phyloP scores from a whole-genome alignment of 139 green algal species.

The Limnomonas spitsbergensis region DNA sequence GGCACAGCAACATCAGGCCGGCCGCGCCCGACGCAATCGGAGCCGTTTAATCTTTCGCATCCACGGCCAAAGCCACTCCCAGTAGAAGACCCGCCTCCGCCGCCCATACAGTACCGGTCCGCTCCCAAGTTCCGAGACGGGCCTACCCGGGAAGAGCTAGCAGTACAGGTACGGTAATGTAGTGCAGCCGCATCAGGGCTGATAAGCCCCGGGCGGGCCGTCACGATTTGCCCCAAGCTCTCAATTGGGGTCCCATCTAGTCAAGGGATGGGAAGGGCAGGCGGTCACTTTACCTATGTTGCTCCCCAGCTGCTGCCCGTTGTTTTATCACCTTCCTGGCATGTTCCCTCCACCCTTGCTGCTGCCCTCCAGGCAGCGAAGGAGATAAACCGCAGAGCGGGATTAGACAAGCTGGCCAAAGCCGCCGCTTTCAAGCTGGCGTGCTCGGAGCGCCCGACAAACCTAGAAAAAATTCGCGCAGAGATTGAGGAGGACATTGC shows the following conservation, averaged over 20 bases:
- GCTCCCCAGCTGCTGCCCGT: too few relatives aligned
- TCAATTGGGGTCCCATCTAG: too few relatives aligned
- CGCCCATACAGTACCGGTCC: slow-evolving; percentile 27
- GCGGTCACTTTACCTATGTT: too few relatives aligned
- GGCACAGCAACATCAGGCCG: not conserved
- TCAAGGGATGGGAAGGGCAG: too few relatives aligned
- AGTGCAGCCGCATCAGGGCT: not conserved
- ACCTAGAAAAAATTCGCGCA: slow-evolving; percentile 50
- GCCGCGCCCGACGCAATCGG: slow-evolving; percentile 28
- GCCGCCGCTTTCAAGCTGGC: slow-evolving; percentile 56
- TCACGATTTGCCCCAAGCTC: too few relatives aligned
- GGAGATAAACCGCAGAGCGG: slow-evolving; percentile 37
- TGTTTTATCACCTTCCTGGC: too few relatives aligned
- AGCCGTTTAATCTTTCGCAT: slow-evolving; percentile 69
- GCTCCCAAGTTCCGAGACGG: slow-evolving; percentile 39
- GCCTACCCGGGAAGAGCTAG: slow-evolving; percentile 61
- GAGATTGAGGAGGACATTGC: slow-evolving; percentile 55
- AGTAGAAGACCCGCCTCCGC: slow-evolving; percentile 43
- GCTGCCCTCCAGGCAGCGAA: slow-evolving; percentile 36
- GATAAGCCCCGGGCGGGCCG: too few relatives aligned
- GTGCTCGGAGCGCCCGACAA: slow-evolving; percentile 58
- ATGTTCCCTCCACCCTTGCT: too few relatives aligned
- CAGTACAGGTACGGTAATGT: slow-evolving; percentile 34
- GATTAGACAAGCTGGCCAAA: slow-evolving; percentile 21
- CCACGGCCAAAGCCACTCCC: slow-evolving; percentile 58